Percentiles rank a stretch among this genome's conserved stretches.
Conservation (phyloP, 2,329 filamentous ascomycete genomes). For the Oidium heveae region DNA sequence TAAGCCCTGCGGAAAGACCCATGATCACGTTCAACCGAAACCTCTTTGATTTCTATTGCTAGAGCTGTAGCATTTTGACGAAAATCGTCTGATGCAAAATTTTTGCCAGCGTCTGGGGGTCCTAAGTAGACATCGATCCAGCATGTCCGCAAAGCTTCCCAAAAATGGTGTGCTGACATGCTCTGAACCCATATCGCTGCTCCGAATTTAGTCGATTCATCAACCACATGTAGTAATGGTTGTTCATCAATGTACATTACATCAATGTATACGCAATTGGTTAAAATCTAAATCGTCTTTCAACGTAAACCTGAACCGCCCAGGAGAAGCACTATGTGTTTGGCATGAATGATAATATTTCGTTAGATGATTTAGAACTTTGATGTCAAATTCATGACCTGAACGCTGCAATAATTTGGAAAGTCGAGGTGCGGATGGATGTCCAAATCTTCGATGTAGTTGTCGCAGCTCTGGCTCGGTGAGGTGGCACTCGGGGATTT, state of each 20-base stretch:
- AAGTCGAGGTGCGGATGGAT: not conserved
- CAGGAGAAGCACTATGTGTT: not conserved
- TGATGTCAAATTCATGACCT: not conserved
- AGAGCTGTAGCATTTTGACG: not conserved
- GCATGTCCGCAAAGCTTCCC: conserved; percentile 1
- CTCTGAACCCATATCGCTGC: conserved; percentile 1
- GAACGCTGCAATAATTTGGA: not conserved
- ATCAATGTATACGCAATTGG: too few relatives aligned
- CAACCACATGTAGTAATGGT: conserved; percentile 1
- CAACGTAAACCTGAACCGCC: not conserved
- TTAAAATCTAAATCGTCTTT: conserved; percentile 1
- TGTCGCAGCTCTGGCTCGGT: too few relatives aligned
- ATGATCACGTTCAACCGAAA: not conserved
- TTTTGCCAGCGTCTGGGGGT: conserved; percentile 1
- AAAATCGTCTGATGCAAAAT: conserved; percentile 2
- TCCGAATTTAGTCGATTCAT: not conserved
- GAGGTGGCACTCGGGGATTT: not conserved
- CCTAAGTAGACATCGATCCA: conserved; percentile 2
- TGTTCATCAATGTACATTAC: conserved; percentile 1
- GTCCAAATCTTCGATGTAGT: too few relatives aligned
- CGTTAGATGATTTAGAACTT: not conserved
- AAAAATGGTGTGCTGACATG: not conserved
- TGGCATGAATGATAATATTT: not conserved
- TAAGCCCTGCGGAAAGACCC: not conserved
- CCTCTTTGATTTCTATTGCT: not conserved